Conservation (phyloP, 106 monocot species). For the Dactylorhiza incarnata region DNA sequence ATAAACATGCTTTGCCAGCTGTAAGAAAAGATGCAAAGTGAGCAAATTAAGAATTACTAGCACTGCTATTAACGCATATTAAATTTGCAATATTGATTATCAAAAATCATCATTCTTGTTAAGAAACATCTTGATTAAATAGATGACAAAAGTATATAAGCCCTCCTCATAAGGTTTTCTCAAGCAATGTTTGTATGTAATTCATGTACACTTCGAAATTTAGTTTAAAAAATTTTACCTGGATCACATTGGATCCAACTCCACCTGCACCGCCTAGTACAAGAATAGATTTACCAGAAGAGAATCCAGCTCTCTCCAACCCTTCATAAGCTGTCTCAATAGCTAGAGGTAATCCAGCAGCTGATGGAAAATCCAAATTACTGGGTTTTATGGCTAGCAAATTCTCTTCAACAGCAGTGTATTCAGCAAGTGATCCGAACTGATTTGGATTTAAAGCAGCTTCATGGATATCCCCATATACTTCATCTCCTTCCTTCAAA, state of each 20-base stretch:
- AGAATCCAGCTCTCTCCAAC: slow-evolving; percentile 62
- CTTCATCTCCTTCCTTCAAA: slow-evolving; percentile 95
- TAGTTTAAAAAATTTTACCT: slow-evolving; percentile 35
- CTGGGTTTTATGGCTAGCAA: slow-evolving; percentile 69
- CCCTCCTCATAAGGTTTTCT: background rate
- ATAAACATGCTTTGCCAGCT: too few relatives aligned
- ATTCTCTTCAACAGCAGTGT: slow-evolving; percentile 93
- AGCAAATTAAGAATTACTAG: too few relatives aligned
- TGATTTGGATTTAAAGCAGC: slow-evolving; percentile 70
- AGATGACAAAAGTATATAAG: too few relatives aligned
- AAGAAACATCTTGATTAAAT: too few relatives aligned
- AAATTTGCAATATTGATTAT: too few relatives aligned
- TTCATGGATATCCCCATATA: slow-evolving; percentile 79
- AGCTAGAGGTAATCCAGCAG: slow-evolving; percentile 76
- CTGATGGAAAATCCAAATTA: slow-evolving; percentile 61
- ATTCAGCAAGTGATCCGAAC: slow-evolving; percentile 83
- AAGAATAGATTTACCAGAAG: slow-evolving; percentile 80
- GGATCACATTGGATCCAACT: slow-evolving; percentile 87
- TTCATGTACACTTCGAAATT: background rate
- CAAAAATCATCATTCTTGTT: too few relatives aligned
- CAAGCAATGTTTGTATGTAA: background rate
- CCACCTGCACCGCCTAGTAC: slow-evolving; percentile 92
- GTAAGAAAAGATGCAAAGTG: too few relatives aligned
- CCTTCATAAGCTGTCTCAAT: slow-evolving; percentile 83
- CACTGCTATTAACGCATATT: too few relatives aligned